Evolutionary conservation across 306 rosid genomes (phyloP).

Genomic region (Lithocarpus polystachyus): DNA sequence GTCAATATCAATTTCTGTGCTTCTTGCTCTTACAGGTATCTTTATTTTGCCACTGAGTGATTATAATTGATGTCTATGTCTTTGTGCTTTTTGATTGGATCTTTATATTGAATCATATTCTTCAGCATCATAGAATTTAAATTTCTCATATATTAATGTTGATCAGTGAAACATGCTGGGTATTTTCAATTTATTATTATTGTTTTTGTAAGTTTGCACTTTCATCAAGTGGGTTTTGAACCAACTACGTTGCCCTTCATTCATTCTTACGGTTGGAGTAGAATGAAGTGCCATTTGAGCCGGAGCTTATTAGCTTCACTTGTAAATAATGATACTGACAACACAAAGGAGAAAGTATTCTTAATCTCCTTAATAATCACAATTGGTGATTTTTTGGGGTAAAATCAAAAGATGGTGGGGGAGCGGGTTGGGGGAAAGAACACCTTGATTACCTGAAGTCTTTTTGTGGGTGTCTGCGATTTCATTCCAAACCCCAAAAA

Average conservation of each 20-base stretch:
- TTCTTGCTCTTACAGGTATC: constrained; percentile 71
- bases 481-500: background rate
- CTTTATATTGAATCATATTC: background rate
- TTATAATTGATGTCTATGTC: background rate
- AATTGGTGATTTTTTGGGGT: too few relatives aligned
- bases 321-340: background rate
- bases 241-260: too few relatives aligned
- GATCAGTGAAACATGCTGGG: background rate
- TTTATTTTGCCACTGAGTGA: background rate
- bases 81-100: background rate
- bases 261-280: too few relatives aligned
- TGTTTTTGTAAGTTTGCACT: too few relatives aligned
- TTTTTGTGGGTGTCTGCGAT: background rate
- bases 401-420: too few relatives aligned
- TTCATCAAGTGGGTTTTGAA: too few relatives aligned
- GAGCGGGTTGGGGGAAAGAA: background rate
- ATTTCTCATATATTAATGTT: background rate
- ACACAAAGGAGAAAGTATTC: background rate
- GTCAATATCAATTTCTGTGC: constrained; percentile 63
- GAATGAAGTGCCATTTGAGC: too few relatives aligned
- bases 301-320: too few relatives aligned
- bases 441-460: background rate
- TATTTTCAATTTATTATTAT: background rate
- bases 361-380: too few relatives aligned
- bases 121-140: background rate